Base-by-base conservation (phyloP, 805 yeast species). In the Zygotorulaspora chibaensis region DNA sequence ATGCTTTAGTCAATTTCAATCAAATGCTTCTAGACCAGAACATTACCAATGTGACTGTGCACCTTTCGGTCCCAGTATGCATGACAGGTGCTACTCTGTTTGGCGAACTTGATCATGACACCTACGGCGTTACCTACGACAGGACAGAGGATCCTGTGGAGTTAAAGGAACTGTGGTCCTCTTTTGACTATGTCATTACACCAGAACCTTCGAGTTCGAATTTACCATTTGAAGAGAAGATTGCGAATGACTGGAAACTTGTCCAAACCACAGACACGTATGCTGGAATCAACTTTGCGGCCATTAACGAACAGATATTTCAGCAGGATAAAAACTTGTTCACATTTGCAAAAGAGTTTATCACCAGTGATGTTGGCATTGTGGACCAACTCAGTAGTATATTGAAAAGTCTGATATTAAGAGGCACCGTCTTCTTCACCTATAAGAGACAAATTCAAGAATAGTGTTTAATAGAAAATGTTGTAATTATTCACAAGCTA, bases 11-110 rank as follows among this genome's bases (percentile, higher is more conserved):
- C 12, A 57, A 58, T 17, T 72, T 85, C 47, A 84, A 87, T 56
- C 55, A 69, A 8, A 60, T 69, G 35, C 55, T 76, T 20, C 42
- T 67, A 8, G 42, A 49, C 3, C 57, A 58, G 20, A 56, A 59
- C 20, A 48, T 62, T 3, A 55, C 59, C 11, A 47, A 59, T 12
- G 52, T 50, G 8, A 63, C 72, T 0, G 79, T 90, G 8, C 96
- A 90, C 63, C 67, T 87, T 68, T 95, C 86, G 56, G 82, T 83
- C 2, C 78, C 85, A 0, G 75, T 91, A 0, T 87, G 96, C 57
- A 88, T 87, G 93, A 80, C 91, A 1, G 98, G 98, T 8, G 83
- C 81, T 3, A 77, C 90, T 2, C 71, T 79, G 42, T 91, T 91
- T 67, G 83, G 83, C 0, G 83, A 89, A 58, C 53, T 84, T 3